Percentiles rank a stretch among this genome's conserved stretches.
These are phyloP conservation scores for Hypoxylon sp. DNA, from an alignment of 2,329 filamentous ascomycete genomes.

Conservation along the genomic window DNA sequence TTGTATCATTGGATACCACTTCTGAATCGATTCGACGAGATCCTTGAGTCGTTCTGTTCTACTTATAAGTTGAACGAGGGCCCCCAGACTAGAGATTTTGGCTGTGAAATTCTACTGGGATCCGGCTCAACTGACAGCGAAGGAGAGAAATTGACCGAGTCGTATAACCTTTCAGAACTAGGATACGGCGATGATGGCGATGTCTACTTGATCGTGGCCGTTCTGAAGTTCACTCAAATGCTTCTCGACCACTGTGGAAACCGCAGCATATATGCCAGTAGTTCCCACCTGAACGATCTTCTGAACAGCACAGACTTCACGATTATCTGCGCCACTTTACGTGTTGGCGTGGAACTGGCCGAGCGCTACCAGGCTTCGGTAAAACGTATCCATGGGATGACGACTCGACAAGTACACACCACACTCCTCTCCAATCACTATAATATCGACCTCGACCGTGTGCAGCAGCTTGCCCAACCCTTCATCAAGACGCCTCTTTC, in stretches of 20 bases:
- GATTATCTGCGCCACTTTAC: conserved; percentile 82
- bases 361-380: conserved; percentile 93
- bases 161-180: conserved; percentile 66
- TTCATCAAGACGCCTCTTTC: conserved; percentile 80
- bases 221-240: conserved; percentile 88
- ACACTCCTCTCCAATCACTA: conserved; percentile 88
- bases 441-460: conserved; percentile 81
- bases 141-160: conserved; percentile 64
- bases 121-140: conserved; percentile 68
- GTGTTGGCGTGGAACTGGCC: conserved; percentile 87
- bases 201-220: conserved; percentile 80
- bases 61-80: conserved; percentile 85
- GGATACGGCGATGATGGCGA: conserved; percentile 84
- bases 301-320: conserved; percentile 88
- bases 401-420: conserved; percentile 76
- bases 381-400: conserved; percentile 76
- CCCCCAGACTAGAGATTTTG: conserved; percentile 84
- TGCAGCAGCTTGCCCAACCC: conserved; percentile 86
- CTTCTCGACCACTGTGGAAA: conserved; percentile 97
- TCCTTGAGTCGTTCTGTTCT: conserved; percentile 85
- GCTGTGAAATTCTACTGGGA: conserved; percentile 74
- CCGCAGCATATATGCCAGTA: conserved; percentile 95
- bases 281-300: conserved; percentile 87
- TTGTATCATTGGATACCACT: conserved; percentile 98
- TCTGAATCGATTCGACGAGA: conserved; percentile 91